phyloP scores from a whole-genome alignment of 306 rosid genomes.

The Ormosia emarginata region DNA sequence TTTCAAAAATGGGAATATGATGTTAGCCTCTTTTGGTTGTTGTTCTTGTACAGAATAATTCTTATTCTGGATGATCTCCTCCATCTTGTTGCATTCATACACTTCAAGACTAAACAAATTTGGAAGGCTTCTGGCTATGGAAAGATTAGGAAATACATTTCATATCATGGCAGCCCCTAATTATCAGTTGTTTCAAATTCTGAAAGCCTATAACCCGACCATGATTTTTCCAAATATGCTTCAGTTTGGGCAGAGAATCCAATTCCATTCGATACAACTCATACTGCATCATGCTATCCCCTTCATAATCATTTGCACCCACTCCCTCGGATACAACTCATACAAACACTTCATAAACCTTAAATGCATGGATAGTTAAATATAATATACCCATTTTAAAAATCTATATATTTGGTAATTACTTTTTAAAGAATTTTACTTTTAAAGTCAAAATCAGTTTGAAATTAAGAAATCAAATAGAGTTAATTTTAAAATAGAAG shows the following conservation, averaged over 20 bases:
- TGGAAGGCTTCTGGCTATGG: background rate
- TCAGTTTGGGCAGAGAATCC: background rate
- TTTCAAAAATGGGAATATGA: background rate
- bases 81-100: background rate
- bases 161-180: background rate
- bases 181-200: fast-evolving
- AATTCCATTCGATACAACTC: fast-evolving
- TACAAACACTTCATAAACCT: too few species aligned
- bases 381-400: too few species aligned
- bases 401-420: too few species aligned
- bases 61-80: background rate
- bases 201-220: too few species aligned
- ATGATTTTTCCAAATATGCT: background rate
- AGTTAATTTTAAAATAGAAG: too few species aligned
- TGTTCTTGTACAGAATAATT: too few species aligned
- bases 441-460: too few species aligned
- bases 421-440: too few species aligned
- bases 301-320: too few species aligned
- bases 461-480: too few species aligned
- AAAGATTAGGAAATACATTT: background rate
- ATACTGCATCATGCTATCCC: background rate
- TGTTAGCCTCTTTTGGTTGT: background rate
- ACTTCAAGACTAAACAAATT: fast-evolving
- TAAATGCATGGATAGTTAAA: too few species aligned
- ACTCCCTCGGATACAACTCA: too few species aligned